These are phyloP conservation scores for Pseudocercospora fuligena DNA, from an alignment of 2,329 filamentous ascomycete genomes.

Conservation along the genomic window DNA sequence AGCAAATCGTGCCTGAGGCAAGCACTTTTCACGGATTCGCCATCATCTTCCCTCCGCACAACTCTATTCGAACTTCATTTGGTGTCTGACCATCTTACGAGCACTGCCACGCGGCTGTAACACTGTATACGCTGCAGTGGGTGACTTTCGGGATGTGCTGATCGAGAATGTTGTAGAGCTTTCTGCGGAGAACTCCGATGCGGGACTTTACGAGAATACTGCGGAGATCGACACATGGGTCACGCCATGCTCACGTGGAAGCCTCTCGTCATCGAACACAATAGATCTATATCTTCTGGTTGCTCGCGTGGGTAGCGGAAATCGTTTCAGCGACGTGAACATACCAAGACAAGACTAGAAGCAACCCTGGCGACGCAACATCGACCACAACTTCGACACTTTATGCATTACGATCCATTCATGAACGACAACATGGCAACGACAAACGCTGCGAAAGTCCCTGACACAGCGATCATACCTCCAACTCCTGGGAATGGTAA, in stretches of 20 bases:
- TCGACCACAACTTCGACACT: constrained; percentile 7
- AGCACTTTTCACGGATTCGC: not conserved
- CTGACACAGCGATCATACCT: not conserved
- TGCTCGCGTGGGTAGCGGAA: not conserved
- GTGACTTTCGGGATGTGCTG: not conserved
- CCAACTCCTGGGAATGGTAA: not conserved
- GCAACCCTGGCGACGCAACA: constrained; percentile 1
- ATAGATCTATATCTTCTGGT: not conserved
- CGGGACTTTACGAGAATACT: constrained; percentile 1
- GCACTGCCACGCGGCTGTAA: not conserved
- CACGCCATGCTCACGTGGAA: constrained; percentile 10
- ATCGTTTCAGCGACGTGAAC: not conserved
- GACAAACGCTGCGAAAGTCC: not conserved
- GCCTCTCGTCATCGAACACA: not conserved
- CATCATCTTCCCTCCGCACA: not conserved
- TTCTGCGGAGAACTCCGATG: constrained; percentile 3
- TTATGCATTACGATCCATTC: not conserved
- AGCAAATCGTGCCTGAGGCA: not conserved
- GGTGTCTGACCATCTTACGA: not conserved
- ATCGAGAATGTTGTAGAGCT: constrained; percentile 6
- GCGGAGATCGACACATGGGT: constrained; percentile 1
- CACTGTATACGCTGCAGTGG: not conserved
- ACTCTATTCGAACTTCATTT: not conserved
- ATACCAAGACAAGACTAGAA: not conserved
- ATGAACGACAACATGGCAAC: constrained; percentile 1